Evolutionary conservation across 2,329 filamentous ascomycete genomes (phyloP), one percentile per base, ranked within the genome.

Genomic region (Calonectria pseudoturangicola): DNA sequence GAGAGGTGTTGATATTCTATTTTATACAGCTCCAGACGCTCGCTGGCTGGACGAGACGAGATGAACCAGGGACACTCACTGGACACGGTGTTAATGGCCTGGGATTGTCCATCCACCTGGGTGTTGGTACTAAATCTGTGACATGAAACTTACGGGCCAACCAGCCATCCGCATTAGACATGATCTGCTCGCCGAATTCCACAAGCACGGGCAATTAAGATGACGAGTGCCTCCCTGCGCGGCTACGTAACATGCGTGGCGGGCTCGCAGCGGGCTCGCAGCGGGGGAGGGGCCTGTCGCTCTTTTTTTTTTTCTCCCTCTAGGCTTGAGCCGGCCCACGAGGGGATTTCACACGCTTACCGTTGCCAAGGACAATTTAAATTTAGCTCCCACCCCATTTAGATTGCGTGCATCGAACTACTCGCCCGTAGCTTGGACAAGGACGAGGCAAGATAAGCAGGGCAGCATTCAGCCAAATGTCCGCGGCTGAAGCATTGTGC

Each of bases 41-140:
- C 21, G 21, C 21, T 21, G 21, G 21, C 21, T 21, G 21, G 33
- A 51, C 16, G 7, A 39, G 58, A 54, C 25, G 63, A 56, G 64
- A 56, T 27, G 64, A 30, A 27, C 36, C 18, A 47, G 28, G 28
- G 28, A 12, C 33, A 21, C 21, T 39, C 33, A 68, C 66, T 50
- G 66, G 66, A 68, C 66, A 68, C 66, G 51, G 66, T 68, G 66
- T 68, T 68, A 60, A 66, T 47, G 36, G 21, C 33, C 39, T 60
- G 54, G 54, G 54, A 41, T 60, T 41, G 25, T 25, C 58, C 58
- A 43, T 47, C 39, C 58, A 4, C 10, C 58, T 63, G n/a, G 58
- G 41, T 13, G 36, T 27, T 41, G 18, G 43, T 39, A 60, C 66
- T 68, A 33, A 60, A 18, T 68, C 66, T 62, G 66, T 60, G 43